These are phyloP conservation scores for Vigna nakashimae DNA, from an alignment of 306 rosid genomes.

Conservation along the genomic window DNA sequence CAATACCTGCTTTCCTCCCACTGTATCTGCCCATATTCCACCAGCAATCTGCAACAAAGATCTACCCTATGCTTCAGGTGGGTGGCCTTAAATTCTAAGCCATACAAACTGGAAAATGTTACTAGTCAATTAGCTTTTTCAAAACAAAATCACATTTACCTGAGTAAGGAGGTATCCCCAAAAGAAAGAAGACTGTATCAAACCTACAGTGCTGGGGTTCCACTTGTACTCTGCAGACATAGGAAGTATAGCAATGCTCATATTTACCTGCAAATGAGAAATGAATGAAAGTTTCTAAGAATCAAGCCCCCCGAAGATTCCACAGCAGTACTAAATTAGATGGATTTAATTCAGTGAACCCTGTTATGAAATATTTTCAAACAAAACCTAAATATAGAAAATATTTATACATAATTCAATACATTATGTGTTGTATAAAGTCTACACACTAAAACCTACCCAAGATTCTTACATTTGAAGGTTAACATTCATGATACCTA, in stretches of 20 bases:
- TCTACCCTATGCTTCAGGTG: slow-evolving; percentile 44
- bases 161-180: slow-evolving; percentile 99
- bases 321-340: slow-evolving; percentile 9
- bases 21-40: slow-evolving; percentile 97
- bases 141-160: slow-evolving; percentile 52
- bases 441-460: background rate
- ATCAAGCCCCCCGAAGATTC: slow-evolving; percentile 15
- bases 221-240: slow-evolving; percentile 95
- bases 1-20: slow-evolving; percentile 90
- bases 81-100: slow-evolving; percentile 32
- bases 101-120: slow-evolving; percentile 12
- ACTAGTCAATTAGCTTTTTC: slow-evolving; percentile 5
- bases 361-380: background rate
- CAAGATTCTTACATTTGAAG: slow-evolving; percentile 3
- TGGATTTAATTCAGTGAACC: background rate
- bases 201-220: slow-evolving; percentile 92
- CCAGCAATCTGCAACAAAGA: slow-evolving; percentile 86
- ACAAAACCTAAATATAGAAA: background rate
- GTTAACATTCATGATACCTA: background rate
- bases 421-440: background rate
- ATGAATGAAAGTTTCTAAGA: slow-evolving; percentile 36
- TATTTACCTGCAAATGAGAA: slow-evolving; percentile 76
- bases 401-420: background rate
- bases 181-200: slow-evolving; percentile 97
- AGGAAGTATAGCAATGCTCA: slow-evolving; percentile 99